Evolutionary conservation across 441 rosid genomes (phyloP).

Genomic region (Jatropha multifida): DNA sequence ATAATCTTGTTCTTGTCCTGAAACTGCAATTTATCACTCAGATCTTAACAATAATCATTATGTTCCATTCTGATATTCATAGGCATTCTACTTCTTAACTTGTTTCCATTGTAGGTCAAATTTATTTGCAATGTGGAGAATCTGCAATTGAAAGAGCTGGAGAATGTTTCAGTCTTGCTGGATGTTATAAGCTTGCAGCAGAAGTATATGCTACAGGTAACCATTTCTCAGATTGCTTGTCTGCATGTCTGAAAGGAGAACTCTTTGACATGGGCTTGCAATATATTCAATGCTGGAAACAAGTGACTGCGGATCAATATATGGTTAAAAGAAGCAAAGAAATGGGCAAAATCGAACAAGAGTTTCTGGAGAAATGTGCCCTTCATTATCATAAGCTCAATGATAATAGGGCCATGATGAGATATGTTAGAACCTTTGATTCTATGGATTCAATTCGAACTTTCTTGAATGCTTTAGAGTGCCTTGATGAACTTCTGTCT

Average conservation of each 20-base stretch:
- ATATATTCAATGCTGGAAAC: conserved; percentile 43
- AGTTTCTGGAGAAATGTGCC: conserved; percentile 42
- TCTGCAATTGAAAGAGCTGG: conserved; percentile 39
- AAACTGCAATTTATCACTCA: background rate
- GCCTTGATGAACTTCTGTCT: conserved; percentile 43
- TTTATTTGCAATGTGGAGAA: conserved; percentile 45
- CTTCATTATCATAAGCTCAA: conserved; percentile 29
- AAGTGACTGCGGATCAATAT: conserved; percentile 13
- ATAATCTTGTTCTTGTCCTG: background rate
- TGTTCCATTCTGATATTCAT: background rate
- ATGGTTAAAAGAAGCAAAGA: conserved; percentile 24
- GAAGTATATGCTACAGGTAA: conserved; percentile 42
- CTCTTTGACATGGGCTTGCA: conserved; percentile 39
- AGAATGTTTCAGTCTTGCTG: conserved; percentile 44
- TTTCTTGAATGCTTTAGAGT: conserved; percentile 35
- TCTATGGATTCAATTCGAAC: conserved; percentile 26
- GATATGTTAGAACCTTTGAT: conserved; percentile 35
- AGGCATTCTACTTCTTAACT: background rate
- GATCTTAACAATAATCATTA: background rate
- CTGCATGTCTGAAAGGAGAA: conserved; percentile 38
- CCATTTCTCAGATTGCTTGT: conserved; percentile 35
- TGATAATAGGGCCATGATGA: conserved; percentile 43
- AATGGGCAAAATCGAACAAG: conserved; percentile 34
- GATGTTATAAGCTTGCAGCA: conserved; percentile 40
- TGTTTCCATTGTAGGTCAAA: conserved; percentile 34